Evolutionary conservation across 2,329 filamentous ascomycete species (phyloP).

Genomic region (Colletotrichum sp.): DNA sequence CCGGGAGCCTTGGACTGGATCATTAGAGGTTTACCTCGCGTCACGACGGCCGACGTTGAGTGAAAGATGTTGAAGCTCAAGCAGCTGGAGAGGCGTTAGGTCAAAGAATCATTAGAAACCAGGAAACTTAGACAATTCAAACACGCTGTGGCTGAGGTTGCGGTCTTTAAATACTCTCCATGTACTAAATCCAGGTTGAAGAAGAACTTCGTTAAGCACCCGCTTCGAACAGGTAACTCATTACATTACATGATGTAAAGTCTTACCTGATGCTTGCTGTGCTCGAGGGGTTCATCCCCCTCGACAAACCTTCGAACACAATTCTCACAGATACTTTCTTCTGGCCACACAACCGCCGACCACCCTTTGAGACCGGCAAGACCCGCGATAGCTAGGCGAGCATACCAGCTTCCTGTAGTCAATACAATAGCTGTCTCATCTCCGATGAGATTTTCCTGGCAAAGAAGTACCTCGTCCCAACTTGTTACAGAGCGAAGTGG

Average conservation of each 20-base stretch:
- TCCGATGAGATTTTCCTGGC: neutral
- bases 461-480: neutral
- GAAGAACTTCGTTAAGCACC: rapidly evolving
- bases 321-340: neutral
- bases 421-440: neutral
- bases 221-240: neutral
- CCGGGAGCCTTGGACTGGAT: neutral
- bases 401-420: neutral
- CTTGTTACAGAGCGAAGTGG: neutral
- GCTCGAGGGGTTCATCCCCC: neutral
- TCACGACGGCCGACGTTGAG: neutral
- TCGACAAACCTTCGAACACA: neutral
- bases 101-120: neutral
- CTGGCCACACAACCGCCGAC: neutral
- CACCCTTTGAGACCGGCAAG: neutral
- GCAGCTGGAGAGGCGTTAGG: neutral
- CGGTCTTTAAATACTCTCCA: neutral
- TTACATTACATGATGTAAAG: neutral
- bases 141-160: neutral
- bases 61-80: neutral
- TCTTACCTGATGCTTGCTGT: neutral
- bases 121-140: neutral
- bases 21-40: neutral
- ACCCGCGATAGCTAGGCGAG: neutral
- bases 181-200: neutral